These are phyloP conservation scores for Apophysomyces trapeziformis DNA, from an alignment of 371 early-diverging fungal species.

Conservation along the genomic window DNA sequence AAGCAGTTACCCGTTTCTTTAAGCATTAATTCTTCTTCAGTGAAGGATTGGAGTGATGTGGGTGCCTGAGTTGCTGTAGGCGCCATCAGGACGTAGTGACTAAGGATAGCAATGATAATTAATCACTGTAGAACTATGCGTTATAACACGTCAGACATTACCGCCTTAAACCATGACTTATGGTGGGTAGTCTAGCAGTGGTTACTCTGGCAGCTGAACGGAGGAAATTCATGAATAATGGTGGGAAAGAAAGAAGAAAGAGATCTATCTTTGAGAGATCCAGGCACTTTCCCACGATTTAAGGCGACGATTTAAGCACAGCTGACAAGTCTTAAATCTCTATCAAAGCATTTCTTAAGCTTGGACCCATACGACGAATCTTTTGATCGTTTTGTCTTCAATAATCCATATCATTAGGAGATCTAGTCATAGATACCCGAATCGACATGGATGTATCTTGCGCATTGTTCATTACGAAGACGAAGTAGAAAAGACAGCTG, in stretches of 20 bases:
- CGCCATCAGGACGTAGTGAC: neutral
- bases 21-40: conserved; percentile 74
- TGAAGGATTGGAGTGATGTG: conserved; percentile 64
- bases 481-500: too few species aligned
- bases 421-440: too few species aligned
- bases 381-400: too few species aligned
- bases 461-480: too few species aligned
- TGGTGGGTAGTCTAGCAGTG: neutral
- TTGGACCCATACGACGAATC: too few species aligned
- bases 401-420: too few species aligned
- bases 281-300: conserved; percentile 9
- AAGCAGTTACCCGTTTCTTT: conserved; percentile 56
- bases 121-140: too few species aligned
- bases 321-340: too few species aligned
- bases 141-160: too few species aligned
- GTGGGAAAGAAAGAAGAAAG: neutral
- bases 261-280: neutral
- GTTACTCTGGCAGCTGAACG: conserved; percentile 5
- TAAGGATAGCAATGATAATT: neutral
- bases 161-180: too few species aligned
- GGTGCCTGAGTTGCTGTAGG: conserved; percentile 15
- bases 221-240: conserved; percentile 11
- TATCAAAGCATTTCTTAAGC: too few species aligned
- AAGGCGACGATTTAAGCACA: neutral
- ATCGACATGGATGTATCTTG: too few species aligned